Conservation (phyloP, 1,284 basidiomycete genomes). For the Leccinum subspadiceum region DNA sequence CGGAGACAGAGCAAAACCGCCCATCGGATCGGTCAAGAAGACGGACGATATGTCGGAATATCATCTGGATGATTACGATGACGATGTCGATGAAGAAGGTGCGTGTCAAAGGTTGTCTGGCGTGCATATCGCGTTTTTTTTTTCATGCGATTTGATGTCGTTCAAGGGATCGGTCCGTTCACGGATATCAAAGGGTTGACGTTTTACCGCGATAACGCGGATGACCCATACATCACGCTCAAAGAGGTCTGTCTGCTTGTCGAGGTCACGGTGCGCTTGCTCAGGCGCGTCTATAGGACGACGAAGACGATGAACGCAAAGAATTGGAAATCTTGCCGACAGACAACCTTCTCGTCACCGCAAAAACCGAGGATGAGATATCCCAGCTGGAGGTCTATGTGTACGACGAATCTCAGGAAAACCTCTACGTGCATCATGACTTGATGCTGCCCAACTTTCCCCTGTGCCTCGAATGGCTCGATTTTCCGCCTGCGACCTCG, state of each 20-base stretch:
- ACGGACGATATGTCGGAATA: constrained; percentile 87
- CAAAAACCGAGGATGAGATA: constrained; percentile 96
- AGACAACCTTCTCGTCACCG: constrained; percentile 90
- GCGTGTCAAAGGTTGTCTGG: constrained; percentile 8
- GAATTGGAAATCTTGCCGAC: constrained; percentile 88
- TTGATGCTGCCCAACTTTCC: constrained; percentile 97
- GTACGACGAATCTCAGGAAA: constrained; percentile 90
- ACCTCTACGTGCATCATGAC: constrained; percentile 97
- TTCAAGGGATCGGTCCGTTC: constrained; percentile 80
- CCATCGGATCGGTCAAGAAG: constrained; percentile 39
- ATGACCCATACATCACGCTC: constrained; percentile 96
- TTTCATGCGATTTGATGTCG: neutral
- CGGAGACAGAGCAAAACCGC: constrained; percentile 37
- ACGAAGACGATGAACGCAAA: constrained; percentile 83
- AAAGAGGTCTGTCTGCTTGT: constrained; percentile 67
- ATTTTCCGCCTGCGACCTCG: constrained; percentile 75
- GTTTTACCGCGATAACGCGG: constrained; percentile 88
- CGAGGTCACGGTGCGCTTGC: neutral
- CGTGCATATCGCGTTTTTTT: neutral
- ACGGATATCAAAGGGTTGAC: constrained; percentile 95
- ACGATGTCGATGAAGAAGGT: constrained; percentile 62
- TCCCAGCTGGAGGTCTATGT: constrained; percentile 95
- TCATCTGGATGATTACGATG: constrained; percentile 93
- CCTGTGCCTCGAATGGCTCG: constrained; percentile 98
- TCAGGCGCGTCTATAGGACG: constrained; percentile 35